Evolutionary conservation across 805 yeast species (phyloP), one percentile per base, ranked within the genome.

Genomic region (Hermanozyma aechmeae): DNA sequence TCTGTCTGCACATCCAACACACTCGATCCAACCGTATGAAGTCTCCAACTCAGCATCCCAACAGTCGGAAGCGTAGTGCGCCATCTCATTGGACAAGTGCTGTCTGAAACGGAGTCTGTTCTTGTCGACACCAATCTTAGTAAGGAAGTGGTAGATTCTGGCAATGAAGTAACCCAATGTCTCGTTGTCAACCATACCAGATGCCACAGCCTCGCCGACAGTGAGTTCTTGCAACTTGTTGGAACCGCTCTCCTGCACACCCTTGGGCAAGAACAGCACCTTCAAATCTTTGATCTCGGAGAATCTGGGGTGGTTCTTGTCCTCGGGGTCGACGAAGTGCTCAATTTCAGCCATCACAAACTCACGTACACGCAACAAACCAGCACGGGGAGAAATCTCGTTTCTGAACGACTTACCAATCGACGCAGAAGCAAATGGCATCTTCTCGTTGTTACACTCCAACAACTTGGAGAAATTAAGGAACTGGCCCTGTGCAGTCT

Each of bases 1-100:
- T 68, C 99, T 78, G 65, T 92, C 99, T 42, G 99, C 99, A 68
- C 97, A 92, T 45, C 99, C 99, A 55, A 92, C 96, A 77, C 98
- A 93, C 68, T 92, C 99, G 48, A 92, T 83, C 99, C 99, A 92
- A 48, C 99, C 99, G 49, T 85, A 92, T 19, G 96, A 84, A 24
- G 96, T 79, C 46, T 82, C 78, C 49, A 92, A 70, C 68, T 92
- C 99, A 42, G 95, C 96, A 65, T 92, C 99, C 99, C 99, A 92
- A 70, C 99, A 92, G 65, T 92, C 99, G 44, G 94, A 78, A 36
- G 98, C 98, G 58, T 92, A 92, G 60, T 92, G 99, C 13, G 99
- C 99, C 99, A 92, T 92, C 68, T 92, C 99, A 56, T 92, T 92
- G 46, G 79, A 71, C 94, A 92, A 79, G 64, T 92, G 99, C 68